A percentile compares a stretch with the other conserved stretches of the same genome.
These are phyloP conservation scores for Phoma sp. DNA, from an alignment of 2,329 filamentous ascomycete species.

Conservation along the genomic window DNA sequence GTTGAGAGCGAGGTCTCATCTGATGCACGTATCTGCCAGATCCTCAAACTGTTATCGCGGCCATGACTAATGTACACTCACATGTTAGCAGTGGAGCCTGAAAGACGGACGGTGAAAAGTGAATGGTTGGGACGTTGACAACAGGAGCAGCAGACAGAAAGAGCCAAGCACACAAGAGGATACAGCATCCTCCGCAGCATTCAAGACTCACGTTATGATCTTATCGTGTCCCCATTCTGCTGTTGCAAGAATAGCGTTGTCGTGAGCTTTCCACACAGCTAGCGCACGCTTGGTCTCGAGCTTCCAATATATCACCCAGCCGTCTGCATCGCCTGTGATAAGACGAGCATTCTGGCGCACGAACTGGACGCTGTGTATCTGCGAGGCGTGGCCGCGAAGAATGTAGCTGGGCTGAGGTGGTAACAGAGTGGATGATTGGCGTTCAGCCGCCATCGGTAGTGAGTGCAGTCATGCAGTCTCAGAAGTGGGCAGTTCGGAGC, in stretches of 20 bases:
- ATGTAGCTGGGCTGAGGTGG: slow-evolving; percentile 70
- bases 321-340: slow-evolving; percentile 86
- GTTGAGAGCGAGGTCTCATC: slow-evolving; percentile 72
- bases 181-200: background rate
- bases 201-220: slow-evolving; percentile 78
- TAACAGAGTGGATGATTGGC: slow-evolving; percentile 44
- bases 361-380: slow-evolving; percentile 80
- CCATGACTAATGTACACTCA: slow-evolving; percentile 70
- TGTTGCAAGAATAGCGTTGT: slow-evolving; percentile 76
- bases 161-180: background rate
- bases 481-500: slow-evolving; percentile 36
- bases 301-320: slow-evolving; percentile 87
- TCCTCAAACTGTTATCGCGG: slow-evolving; percentile 81
- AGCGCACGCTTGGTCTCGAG: slow-evolving; percentile 78
- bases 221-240: slow-evolving; percentile 73
- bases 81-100: background rate
- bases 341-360: slow-evolving; percentile 76
- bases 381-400: slow-evolving; percentile 81
- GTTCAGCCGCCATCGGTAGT: slow-evolving; percentile 37
- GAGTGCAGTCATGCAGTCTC: slow-evolving; percentile 26
- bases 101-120: too few relatives aligned
- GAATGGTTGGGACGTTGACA: too few relatives aligned
- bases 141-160: background rate
- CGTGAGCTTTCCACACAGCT: slow-evolving; percentile 87
- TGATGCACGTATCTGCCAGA: slow-evolving; percentile 74